These are phyloP conservation scores for Endotrypanum monterogeii DNA, from an alignment of 208 protist genomes.

Conservation along the genomic window DNA sequence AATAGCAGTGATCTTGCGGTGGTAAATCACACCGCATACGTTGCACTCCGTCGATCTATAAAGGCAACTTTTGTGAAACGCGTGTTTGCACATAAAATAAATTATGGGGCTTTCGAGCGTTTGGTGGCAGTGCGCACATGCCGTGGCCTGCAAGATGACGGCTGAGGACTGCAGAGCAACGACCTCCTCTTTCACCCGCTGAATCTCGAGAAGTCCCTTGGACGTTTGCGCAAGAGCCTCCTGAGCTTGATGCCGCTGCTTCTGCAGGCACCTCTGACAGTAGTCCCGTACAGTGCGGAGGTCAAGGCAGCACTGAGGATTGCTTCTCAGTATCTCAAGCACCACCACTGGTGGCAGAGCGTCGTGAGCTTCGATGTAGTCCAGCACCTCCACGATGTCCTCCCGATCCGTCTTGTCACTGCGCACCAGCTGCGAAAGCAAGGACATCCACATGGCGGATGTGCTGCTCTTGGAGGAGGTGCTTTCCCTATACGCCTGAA, in stretches of 20 bases:
- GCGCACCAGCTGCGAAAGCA: conserved; percentile 85
- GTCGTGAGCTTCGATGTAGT: conserved; percentile 85
- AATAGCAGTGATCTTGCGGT: conserved; percentile 24
- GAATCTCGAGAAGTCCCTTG: conserved; percentile 46
- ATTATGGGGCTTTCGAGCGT: conserved; percentile 93
- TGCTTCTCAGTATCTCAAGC: conserved; percentile 82
- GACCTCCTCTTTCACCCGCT: conserved; percentile 70
- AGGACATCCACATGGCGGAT: conserved; percentile 89
- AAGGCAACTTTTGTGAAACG: conserved; percentile 92
- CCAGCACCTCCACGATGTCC: conserved; percentile 57
- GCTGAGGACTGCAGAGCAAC: conserved; percentile 67
- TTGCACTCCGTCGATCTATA: conserved; percentile 64
- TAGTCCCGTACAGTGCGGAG: conserved; percentile 90
- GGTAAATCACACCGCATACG: conserved; percentile 40
- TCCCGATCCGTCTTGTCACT: conserved; percentile 32
- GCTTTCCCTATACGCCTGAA: conserved; percentile 55
- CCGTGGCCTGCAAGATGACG: conserved; percentile 82
- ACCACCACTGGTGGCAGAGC: conserved; percentile 92
- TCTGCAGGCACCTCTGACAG: conserved; percentile 58
- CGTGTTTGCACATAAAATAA: conserved; percentile 95
- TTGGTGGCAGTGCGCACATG: conserved; percentile 83
- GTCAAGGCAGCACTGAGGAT: conserved; percentile 40
- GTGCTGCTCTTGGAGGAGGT: conserved; percentile 8
- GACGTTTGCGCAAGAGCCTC: conserved; percentile 15
- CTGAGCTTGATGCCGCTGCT: conserved; percentile 30